Evolutionary conservation across 257 asterid genomes (phyloP).

Genomic region (Salvia miltiorrhiza): DNA sequence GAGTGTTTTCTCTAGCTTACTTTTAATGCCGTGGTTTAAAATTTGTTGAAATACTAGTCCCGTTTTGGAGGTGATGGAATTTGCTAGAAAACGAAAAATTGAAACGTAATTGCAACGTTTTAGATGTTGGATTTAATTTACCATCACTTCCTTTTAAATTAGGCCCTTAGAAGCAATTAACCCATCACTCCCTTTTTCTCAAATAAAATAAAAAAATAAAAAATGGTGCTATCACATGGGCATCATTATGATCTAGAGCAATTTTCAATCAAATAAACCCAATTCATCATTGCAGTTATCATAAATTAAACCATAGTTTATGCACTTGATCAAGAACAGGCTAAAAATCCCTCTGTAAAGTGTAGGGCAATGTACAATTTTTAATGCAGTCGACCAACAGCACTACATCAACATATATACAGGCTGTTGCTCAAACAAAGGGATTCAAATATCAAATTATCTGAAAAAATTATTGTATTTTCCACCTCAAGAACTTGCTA

Average conservation of each 20-base stretch:
- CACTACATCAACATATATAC: background rate
- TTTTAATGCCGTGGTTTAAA: no score
- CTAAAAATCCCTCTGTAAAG: background rate
- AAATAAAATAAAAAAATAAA: no score
- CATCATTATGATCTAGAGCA: background rate
- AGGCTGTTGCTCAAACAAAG: slow-evolving; percentile 1
- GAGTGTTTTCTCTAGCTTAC: no score
- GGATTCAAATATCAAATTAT: no score
- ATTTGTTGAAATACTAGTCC: no score
- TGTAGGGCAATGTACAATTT: background rate
- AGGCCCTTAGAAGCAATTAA: no score
- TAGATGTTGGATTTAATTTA: no score
- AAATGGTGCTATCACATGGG: slow-evolving; percentile 1
- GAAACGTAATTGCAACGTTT: no score
- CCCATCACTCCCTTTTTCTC: no score
- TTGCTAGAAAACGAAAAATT: no score
- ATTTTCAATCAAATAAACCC: background rate
- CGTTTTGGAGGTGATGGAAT: no score
- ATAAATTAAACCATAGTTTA: background rate
- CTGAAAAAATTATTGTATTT: background rate
- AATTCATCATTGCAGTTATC: slow-evolving; percentile 2
- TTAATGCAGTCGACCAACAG: background rate
- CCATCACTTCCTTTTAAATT: no score
- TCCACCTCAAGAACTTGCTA: background rate
- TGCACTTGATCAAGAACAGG: background rate